Conservation (phyloP, 2,329 filamentous ascomycete genomes). For the Penicillium sclerotigenum region DNA sequence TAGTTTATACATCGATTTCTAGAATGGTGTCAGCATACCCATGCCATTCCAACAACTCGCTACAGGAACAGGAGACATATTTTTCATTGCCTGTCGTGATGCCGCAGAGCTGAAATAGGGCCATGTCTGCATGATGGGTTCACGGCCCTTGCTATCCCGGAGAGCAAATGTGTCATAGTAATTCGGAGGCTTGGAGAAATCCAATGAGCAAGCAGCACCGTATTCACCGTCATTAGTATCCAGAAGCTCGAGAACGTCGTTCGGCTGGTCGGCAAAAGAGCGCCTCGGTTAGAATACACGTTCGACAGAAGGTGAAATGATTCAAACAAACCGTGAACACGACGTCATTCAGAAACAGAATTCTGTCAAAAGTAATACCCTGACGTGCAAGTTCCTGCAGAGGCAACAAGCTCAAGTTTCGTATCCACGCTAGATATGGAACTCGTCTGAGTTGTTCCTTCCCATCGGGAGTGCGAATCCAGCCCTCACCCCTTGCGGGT, state of each 20-base stretch:
- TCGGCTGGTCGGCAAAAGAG: constrained; percentile 34
- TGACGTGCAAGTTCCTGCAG: constrained; percentile 51
- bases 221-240: constrained; percentile 59
- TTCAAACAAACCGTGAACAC: constrained; percentile 39
- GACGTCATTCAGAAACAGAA: constrained; percentile 57
- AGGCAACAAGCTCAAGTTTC: constrained; percentile 63
- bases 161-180: constrained; percentile 75
- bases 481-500: constrained; percentile 52
- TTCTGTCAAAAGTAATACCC: constrained; percentile 55
- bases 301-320: background rate
- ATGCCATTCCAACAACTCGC: constrained; percentile 69
- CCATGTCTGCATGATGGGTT: constrained; percentile 62
- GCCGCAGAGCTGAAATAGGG: constrained; percentile 56
- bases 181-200: constrained; percentile 64
- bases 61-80: constrained; percentile 55
- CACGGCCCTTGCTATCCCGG: constrained; percentile 63
- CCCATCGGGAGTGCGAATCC: constrained; percentile 59
- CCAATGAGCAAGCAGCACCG: constrained; percentile 66
- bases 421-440: constrained; percentile 62
- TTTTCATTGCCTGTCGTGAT: constrained; percentile 55
- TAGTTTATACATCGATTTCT: constrained; percentile 1
- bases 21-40: constrained; percentile 32
- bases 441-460: constrained; percentile 61
- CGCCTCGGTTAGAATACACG: background rate
- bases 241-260: constrained; percentile 56